These are phyloP conservation scores for Pichia nanzhaoensis DNA, from an alignment of 805 yeast species.

Conservation along the genomic window DNA sequence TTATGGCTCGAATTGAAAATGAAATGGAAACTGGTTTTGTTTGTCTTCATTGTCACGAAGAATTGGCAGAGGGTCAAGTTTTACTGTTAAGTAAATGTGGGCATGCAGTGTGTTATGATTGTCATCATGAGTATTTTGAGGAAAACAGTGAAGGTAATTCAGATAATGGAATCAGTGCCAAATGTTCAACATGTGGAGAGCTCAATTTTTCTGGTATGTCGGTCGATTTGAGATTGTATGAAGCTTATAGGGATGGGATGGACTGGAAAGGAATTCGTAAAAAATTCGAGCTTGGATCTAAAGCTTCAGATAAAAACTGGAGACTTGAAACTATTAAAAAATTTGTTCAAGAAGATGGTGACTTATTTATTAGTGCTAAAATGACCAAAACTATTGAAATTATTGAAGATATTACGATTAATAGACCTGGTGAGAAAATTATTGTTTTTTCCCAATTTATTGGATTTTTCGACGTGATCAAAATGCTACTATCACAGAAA, in stretches of 20 bases:
- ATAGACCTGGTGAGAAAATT: constrained; percentile 62
- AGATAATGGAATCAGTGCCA: constrained; percentile 32
- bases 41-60: constrained; percentile 66
- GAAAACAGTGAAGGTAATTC: constrained; percentile 32
- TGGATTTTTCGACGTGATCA: constrained; percentile 61
- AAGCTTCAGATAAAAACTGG: constrained; percentile 22
- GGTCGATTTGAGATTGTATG: constrained; percentile 45
- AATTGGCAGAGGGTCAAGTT: constrained; percentile 36
- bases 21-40: constrained; percentile 34
- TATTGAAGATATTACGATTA: constrained; percentile 42
- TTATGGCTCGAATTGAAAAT: constrained; percentile 31
- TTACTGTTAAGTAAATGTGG: constrained; percentile 60
- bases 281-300: constrained; percentile 19
- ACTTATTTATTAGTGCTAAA: constrained; percentile 61
- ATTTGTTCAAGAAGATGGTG: constrained; percentile 32
- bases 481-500: constrained; percentile 42
- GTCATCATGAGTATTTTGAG: constrained; percentile 48
- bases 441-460: constrained; percentile 86
- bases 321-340: constrained; percentile 23
- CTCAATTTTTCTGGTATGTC: constrained; percentile 33
- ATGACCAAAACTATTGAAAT: constrained; percentile 54
- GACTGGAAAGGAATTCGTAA: constrained; percentile 21
- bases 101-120: constrained; percentile 60
- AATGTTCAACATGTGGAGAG: constrained; percentile 51
- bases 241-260: constrained; percentile 34